These are phyloP conservation scores for Pythium apleroticum DNA, from an alignment of 352 stramenopile genomes.

Conservation along the genomic window DNA sequence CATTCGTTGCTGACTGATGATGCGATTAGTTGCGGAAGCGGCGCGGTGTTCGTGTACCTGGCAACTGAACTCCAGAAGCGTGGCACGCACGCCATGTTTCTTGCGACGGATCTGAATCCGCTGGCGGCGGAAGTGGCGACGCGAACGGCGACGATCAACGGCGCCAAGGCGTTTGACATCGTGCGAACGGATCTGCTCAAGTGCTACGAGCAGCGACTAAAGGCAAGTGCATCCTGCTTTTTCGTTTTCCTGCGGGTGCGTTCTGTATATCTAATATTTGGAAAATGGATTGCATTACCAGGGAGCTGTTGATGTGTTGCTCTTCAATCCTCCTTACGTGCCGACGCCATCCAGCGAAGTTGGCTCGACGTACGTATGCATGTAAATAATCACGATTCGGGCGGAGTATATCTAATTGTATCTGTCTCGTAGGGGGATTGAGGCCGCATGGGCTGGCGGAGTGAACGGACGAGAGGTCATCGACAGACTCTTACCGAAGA, in stretches of 20 bases:
- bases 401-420: no score
- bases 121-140: slow-evolving; percentile 78
- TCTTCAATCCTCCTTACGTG: slow-evolving; percentile 99
- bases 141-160: slow-evolving; percentile 87
- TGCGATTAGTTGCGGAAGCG: slow-evolving; percentile 49
- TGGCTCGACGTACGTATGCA: slow-evolving; percentile 64
- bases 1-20: not conserved
- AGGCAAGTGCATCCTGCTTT: slow-evolving; percentile 32
- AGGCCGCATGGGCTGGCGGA: slow-evolving; percentile 96
- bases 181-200: slow-evolving; percentile 86
- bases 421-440: slow-evolving; percentile 81
- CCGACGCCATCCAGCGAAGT: slow-evolving; percentile 96
- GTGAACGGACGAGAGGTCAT: slow-evolving; percentile 93
- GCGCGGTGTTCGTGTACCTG: slow-evolving; percentile 69
- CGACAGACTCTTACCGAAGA: slow-evolving; percentile 92
- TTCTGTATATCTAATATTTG: slow-evolving; percentile 5
- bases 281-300: no score
- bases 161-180: slow-evolving; percentile 64
- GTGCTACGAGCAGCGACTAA: slow-evolving; percentile 55
- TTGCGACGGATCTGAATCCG: slow-evolving; percentile 95
- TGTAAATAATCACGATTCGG: no score
- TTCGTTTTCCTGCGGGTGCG: not conserved
- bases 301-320: slow-evolving; percentile 89
- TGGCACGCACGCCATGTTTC: slow-evolving; percentile 50
- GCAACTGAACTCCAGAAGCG: slow-evolving; percentile 76